phyloP scores from a whole-genome alignment of 129 eudicot species.

The Ambrosia trifida region DNA sequence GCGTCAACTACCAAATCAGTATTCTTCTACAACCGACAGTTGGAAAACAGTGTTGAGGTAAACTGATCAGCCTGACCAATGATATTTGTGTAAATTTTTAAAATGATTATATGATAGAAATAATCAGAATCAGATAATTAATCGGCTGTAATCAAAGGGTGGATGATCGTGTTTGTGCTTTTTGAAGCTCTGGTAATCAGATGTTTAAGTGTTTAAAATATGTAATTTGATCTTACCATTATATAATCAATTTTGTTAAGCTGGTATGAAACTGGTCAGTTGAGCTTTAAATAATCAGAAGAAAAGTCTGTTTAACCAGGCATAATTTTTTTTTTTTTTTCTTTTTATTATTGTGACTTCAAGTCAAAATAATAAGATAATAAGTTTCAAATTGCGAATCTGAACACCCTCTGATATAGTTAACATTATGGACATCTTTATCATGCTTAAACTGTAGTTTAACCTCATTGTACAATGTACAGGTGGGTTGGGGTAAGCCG shows the following conservation, averaged over 20 bases:
- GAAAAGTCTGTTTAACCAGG: neutral
- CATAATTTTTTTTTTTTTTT: neutral
- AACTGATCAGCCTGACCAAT: slow-evolving; percentile 1
- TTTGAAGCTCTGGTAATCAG: neutral
- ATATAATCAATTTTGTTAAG: slow-evolving; percentile 4
- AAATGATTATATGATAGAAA: neutral
- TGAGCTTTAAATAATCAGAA: neutral
- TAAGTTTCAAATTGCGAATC: neutral
- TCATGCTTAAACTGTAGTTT: slow-evolving; percentile 3
- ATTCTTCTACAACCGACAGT: slow-evolving; percentile 46
- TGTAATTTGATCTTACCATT: neutral
- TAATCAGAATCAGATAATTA: neutral
- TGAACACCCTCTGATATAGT: neutral
- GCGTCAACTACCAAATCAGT: slow-evolving; percentile 40
- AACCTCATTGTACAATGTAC: slow-evolving; percentile 24
- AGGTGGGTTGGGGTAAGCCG: slow-evolving; percentile 67
- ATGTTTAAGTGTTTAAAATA: neutral
- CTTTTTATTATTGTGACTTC: neutral
- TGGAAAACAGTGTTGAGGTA: slow-evolving; percentile 45
- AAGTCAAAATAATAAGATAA: slow-evolving; percentile 1
- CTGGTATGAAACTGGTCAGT: slow-evolving; percentile 5
- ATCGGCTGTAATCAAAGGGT: neutral
- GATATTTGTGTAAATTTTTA: neutral
- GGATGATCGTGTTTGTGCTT: neutral
- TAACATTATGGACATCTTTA: neutral